phyloP scores from a whole-genome alignment of 805 yeast genomes.

The Saturnispora dispora region DNA sequence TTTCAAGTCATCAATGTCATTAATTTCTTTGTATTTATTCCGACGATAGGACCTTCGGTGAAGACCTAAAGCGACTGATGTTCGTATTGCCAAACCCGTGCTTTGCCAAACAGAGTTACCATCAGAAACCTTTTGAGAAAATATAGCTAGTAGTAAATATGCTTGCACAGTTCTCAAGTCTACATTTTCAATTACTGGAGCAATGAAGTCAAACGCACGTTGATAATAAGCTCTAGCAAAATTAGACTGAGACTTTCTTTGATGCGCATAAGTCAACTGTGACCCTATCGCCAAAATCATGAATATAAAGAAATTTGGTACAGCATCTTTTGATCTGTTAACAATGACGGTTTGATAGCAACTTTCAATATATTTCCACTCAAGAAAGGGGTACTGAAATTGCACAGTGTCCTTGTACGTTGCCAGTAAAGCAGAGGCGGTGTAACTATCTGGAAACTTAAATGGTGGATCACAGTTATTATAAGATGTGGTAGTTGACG shows the following conservation, averaged over 20 bases:
- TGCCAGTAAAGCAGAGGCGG: conserved; percentile 15
- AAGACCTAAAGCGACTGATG: conserved; percentile 26
- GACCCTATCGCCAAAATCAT: conserved; percentile 28
- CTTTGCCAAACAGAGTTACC: conserved; percentile 28
- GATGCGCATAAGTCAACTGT: conserved; percentile 15
- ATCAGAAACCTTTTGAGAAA: conserved; percentile 29
- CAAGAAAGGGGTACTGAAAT: conserved; percentile 29
- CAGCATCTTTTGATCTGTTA: conserved; percentile 12
- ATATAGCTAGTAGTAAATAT: conserved; percentile 24
- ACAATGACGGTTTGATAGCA: conserved; percentile 18
- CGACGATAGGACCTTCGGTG: conserved; percentile 23
- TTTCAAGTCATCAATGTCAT: conserved; percentile 17
- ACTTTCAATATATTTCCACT: conserved; percentile 21
- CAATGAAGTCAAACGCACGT: conserved; percentile 24
- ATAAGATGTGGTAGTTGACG: neutral
- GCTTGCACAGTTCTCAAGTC: conserved; percentile 27
- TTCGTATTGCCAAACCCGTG: conserved; percentile 26
- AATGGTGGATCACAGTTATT: conserved; percentile 12
- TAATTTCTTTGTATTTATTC: conserved; percentile 4
- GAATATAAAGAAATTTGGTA: conserved; percentile 22
- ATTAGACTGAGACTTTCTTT: conserved; percentile 7
- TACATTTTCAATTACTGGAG: conserved; percentile 18
- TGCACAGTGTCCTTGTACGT: conserved; percentile 27
- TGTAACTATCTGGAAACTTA: conserved; percentile 15
- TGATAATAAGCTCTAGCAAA: conserved; percentile 24